Evolutionary conservation across 2,329 filamentous ascomycete genomes (phyloP).

Genomic region (Talaromyces verruculosus): DNA sequence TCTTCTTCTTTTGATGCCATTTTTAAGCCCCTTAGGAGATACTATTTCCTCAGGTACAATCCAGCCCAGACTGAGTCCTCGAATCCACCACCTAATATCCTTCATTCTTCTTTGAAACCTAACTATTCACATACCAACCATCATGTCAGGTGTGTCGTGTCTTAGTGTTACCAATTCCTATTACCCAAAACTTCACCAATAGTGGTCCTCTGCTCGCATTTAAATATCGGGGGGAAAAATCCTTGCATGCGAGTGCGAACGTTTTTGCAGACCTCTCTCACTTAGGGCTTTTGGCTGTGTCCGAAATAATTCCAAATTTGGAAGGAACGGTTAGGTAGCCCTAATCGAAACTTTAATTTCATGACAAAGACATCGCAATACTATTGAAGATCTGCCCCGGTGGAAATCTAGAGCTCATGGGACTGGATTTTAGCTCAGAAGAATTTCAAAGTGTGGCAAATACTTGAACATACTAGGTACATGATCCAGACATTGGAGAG

Average conservation of each 20-base stretch:
- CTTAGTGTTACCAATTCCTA: background rate
- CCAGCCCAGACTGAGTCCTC: background rate
- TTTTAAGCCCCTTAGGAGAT: no score
- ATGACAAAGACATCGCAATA: background rate
- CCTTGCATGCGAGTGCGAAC: no score
- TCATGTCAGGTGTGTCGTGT: background rate
- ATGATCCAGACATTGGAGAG: background rate
- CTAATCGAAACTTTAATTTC: slow-evolving; percentile 3
- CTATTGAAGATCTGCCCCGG: background rate
- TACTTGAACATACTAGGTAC: no score
- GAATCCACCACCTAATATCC: background rate
- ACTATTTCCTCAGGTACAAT: no score
- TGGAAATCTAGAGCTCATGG: background rate
- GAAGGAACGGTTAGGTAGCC: background rate
- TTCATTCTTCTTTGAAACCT: slow-evolving; percentile 2
- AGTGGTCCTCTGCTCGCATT: no score
- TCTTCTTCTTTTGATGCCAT: no score
- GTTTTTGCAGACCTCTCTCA: background rate
- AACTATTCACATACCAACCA: background rate
- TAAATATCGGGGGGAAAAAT: no score
- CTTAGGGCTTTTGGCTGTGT: background rate
- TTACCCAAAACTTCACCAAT: background rate
- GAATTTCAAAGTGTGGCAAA: background rate
- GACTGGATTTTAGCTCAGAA: background rate
- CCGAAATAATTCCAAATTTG: background rate